phyloP scores from a whole-genome alignment of 202 grass and related monocot genomes.

The Zizania palustris region DNA sequence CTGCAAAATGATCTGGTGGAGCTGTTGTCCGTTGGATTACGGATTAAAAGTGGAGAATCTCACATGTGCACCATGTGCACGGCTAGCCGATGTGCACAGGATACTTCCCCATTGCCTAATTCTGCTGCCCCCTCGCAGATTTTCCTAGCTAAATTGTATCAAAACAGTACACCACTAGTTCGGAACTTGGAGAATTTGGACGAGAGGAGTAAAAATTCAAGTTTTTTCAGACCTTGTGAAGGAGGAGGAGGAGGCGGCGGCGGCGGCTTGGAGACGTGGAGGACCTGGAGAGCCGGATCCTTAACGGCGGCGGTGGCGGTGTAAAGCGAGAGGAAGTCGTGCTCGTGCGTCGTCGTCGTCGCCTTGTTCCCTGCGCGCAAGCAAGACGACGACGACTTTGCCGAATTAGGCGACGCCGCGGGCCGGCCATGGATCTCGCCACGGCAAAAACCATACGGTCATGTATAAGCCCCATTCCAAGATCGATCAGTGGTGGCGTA shows the following conservation, averaged over 20 bases:
- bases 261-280: constrained; percentile 53
- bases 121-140: constrained; percentile 4
- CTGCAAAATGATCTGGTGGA: no score
- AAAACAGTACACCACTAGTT: background rate
- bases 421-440: background rate
- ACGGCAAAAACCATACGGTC: background rate
- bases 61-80: no score
- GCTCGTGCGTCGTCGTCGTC: constrained; percentile 39
- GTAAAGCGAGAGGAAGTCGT: constrained; percentile 88
- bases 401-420: constrained; percentile 18
- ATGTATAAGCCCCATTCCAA: background rate
- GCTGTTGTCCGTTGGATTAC: no score
- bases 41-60: no score
- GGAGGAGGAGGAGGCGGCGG: constrained; percentile 35
- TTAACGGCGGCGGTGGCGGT: constrained; percentile 32
- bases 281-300: constrained; percentile 53
- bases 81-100: no score
- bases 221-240: constrained; percentile 52
- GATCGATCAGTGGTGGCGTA: constrained; percentile 10
- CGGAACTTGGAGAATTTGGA: background rate
- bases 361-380: constrained; percentile 72
- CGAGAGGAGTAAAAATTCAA: background rate
- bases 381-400: background rate
- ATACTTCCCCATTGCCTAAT: background rate
- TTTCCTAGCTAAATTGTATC: background rate